Evolutionary conservation across 129 eudicot genomes (phyloP), one percentile per base, ranked within the genome.

Genomic region (Centrapalus pauciflorus): DNA sequence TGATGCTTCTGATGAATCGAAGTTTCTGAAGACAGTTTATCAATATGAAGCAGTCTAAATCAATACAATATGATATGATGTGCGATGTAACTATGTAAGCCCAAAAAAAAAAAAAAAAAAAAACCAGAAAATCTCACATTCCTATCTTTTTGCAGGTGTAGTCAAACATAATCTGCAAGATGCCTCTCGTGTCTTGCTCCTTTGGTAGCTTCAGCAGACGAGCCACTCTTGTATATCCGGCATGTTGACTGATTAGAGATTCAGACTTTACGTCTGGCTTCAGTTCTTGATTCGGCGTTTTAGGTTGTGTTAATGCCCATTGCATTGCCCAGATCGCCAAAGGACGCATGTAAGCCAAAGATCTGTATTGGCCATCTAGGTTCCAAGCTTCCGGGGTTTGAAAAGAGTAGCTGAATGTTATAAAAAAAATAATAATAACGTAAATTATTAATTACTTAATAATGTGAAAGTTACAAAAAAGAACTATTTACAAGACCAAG

Each of bases 241-340:
- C 65, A 76, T 89, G 96, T 64, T 88, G 81, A 78, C 64, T 78
- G 19, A 64, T 11, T 46, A 93, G 60, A 35, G 95, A 79, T 5
- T 81, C 90, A 48, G 86, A 86, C 4, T 58, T 72, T 14, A 87
- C 74, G 20, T 82, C 84, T 1, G 82, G 76, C 69, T 67, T 82
- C 14, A 14, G 56, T 70, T 89, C 80, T 48, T 64, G 81, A 37
- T 65, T 64, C 3, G 82, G 64, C 19, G 20, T 35, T 60, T 80
- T 79, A 29, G 90, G 90, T 24, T 64, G 89, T 12, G 86, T 67
- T 28, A 93, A 56, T 25, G 98, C 98, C 98, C 98, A 88, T 55
- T 93, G 96, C 84, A 93, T 93, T 41, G 95, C 96, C 98, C 98
- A 93, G 40, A 93, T 86, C 19, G 90, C 95, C 73, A 93, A 73